phyloP scores from a whole-genome alignment of 2,329 filamentous ascomycete species.

The Colletotrichum eremochloae region DNA sequence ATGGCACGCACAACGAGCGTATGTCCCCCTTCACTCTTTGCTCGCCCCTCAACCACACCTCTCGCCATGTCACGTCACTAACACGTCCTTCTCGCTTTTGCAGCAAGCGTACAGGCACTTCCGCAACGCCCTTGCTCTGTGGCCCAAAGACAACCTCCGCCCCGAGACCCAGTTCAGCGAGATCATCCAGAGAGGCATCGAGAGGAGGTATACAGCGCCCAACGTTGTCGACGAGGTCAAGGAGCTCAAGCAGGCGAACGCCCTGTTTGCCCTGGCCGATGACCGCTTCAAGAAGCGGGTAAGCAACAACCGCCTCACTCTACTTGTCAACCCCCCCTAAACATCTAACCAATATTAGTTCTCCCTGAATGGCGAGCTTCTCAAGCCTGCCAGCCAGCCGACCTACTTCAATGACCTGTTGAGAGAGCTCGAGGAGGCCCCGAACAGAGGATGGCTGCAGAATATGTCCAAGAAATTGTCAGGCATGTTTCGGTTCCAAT shows the following conservation, averaged over 20 bases:
- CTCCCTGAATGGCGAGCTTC: slow-evolving; percentile 60
- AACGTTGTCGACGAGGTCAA: slow-evolving; percentile 57
- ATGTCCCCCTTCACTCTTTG: slow-evolving; percentile 20
- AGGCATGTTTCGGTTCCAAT: slow-evolving; percentile 71
- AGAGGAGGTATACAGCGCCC: slow-evolving; percentile 47
- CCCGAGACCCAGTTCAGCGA: slow-evolving; percentile 74
- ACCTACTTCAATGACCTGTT: slow-evolving; percentile 73
- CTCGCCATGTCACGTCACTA: slow-evolving; percentile 20
- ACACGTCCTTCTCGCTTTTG: slow-evolving; percentile 2
- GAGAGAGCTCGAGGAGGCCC: slow-evolving; percentile 73
- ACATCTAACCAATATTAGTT: slow-evolving; percentile 44
- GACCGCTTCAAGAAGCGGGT: slow-evolving; percentile 71
- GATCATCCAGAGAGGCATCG: slow-evolving; percentile 62
- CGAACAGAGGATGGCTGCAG: slow-evolving; percentile 67
- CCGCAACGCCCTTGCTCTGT: slow-evolving; percentile 66
- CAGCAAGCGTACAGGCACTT: slow-evolving; percentile 62
- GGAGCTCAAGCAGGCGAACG: slow-evolving; percentile 70
- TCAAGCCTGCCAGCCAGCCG: slow-evolving; percentile 73
- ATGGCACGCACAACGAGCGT: slow-evolving; percentile 46
- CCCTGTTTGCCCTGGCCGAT: slow-evolving; percentile 69
- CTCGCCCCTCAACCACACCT: background rate
- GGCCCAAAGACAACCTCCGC: slow-evolving; percentile 74
- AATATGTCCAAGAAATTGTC: slow-evolving; percentile 67
- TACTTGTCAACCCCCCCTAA: background rate
- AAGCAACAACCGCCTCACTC: slow-evolving; percentile 40